Evolutionary conservation across 129 eudicot genomes (phyloP), one percentile per base, ranked within the genome.

Genomic region (Centaurea solstitialis): DNA sequence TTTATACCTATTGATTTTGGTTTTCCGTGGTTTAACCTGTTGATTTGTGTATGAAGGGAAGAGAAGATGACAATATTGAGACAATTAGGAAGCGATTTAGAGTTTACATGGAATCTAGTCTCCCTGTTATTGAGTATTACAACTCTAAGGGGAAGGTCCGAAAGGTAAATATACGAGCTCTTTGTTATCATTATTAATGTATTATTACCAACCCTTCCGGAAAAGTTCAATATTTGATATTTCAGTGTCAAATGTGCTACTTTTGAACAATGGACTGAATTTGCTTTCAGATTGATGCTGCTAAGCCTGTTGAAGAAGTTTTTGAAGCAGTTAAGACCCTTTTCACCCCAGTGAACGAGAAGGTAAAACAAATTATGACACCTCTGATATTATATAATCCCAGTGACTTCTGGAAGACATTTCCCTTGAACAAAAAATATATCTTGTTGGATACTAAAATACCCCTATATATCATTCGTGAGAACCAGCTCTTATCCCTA

Each of bases 41-140:
- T 11, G 21, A 37, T 77, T 70, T 78, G 67, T 76, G 17, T 59
- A 73, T 83, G 76, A 81, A 93, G 99, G 99, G 99, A 61, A 83
- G 99, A 82, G 94, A 91, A 88, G 99, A 95, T 73, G 99, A 93
- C 85, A 95, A 95, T 47, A 89, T 91, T 74, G 99, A 91, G 17
- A 95, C 99, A 7, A 93, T 95, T 68, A 91, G 90, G 82, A 95
- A 95, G 89, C 88, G 99, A 10, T 95, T 95, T 68, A 89, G 84
- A 30, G 99, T 95, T 66, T 95, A 83, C 81, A 47, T 89, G 84
- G 99, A 95, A 81, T 95, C 95, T 37, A 95, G 98, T 86, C 93
- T 95, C 73, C 98, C 98, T 6, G 99, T 93, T 43, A 93, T 93
- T 20, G 91, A 95, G 76, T 79, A 95, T 85, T 95, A 95, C 87